Evolutionary conservation across 2,329 filamentous ascomycete species (phyloP), one percentile per base, ranked within the genome.

Genomic region (Dactylellina parvicollis): DNA sequence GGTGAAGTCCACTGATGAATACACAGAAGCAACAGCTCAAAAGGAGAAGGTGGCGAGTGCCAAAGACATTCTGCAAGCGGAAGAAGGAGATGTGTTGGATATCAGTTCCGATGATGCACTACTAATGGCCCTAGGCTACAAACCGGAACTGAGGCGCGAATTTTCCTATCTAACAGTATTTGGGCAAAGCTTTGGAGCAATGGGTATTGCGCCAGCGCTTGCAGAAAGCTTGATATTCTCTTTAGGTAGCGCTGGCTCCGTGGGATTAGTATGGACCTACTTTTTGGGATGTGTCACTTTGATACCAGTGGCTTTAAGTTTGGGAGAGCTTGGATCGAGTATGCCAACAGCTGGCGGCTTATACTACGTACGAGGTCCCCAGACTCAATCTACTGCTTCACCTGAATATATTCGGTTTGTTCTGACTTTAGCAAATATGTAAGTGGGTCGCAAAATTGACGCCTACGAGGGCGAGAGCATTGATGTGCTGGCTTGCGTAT

Each of bases 401-500:
- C 36, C 14, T 56, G 47, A 34, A 10, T 24, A 14, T 2, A 18
- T 42, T 46, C 2, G n/a, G 16, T 28, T 14, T 16, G 7, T 38
- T 59, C 24, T 28, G 4, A 38, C 10, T 20, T 18, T 28, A 9
- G 18, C 28, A 16, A 9, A 14, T 9, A 2, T 24, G 3, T 22
- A n/a, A 59, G 78, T 79, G 79, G 79, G 79, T 79, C 46, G 79
- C 79, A 62, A 74, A 75, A 22, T 71, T 79, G 18, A 79, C 79
- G 4, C 78, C 79, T n/a, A 50, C 72, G 1, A 52, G 67, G 18
- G 75, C 78, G 42, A 75, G 79, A 54, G 78, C 78, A 2, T 78
- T 79, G 38, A 79, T 79, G 78, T 79, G 78, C 52, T 79, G 79
- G 79, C 76, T 79, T 57, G 79, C 79, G 78, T 79, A 64, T 22